Evolutionary conservation across 306 rosid genomes (phyloP).

Genomic region (Leucaena leucocephala): DNA sequence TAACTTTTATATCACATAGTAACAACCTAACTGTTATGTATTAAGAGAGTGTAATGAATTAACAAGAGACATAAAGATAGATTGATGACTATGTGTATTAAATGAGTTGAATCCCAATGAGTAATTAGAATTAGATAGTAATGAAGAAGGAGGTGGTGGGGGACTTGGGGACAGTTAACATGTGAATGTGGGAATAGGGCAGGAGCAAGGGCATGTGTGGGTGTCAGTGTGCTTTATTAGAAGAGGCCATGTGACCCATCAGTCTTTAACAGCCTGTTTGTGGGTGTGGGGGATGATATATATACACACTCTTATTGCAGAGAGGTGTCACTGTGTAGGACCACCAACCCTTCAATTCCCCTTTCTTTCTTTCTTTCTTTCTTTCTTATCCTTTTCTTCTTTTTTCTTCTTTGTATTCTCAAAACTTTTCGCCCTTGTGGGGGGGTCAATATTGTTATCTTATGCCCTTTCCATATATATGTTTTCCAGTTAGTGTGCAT

Average conservation of each 20-base stretch:
- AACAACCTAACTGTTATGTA: too few species aligned
- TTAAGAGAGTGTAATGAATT: too few species aligned
- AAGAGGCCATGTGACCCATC: constrained; percentile 71
- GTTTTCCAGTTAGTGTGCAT: constrained; percentile 52
- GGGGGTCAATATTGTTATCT: constrained; percentile 27
- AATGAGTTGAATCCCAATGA: too few species aligned
- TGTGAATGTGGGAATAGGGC: constrained; percentile 67
- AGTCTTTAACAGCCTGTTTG: constrained; percentile 69
- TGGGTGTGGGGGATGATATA: constrained; percentile 9
- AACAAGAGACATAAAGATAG: too few species aligned
- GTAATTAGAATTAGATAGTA: constrained; percentile 29
- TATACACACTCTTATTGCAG: constrained; percentile 34
- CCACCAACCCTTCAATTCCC: constrained; percentile 30
- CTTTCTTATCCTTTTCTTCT: constrained; percentile 37
- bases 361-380: constrained; percentile 40
- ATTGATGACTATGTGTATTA: too few species aligned
- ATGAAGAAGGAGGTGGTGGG: constrained; percentile 32
- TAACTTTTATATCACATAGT: too few species aligned
- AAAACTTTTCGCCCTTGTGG: constrained; percentile 42
- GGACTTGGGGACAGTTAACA: constrained; percentile 62
- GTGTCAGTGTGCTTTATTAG: constrained; percentile 74
- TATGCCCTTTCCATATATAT: constrained; percentile 28
- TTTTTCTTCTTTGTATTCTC: constrained; percentile 32
- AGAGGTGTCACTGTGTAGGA: constrained; percentile 42
- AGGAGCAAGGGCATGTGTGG: constrained; percentile 75